Base-by-base conservation (phyloP, 768 basidiomycete species). In the Agrocybe pediades region DNA sequence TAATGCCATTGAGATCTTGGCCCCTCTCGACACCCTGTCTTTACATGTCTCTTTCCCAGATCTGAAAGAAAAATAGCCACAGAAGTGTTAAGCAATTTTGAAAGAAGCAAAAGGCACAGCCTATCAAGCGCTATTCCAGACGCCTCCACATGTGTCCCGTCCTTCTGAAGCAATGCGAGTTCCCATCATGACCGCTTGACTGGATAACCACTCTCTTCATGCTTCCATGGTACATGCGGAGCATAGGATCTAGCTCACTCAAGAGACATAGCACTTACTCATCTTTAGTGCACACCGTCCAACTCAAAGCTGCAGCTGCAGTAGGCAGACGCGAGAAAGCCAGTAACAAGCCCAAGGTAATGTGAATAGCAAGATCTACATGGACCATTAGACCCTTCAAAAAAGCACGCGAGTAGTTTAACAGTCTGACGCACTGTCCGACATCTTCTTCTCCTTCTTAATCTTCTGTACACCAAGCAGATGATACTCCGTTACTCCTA, bases 291-390 rank as follows among this genome's bases (percentile, higher is more conserved):
- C 66, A 67, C 6, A 57, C 42, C 41, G 55, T 52, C 62, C 66
- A 67, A 41, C 60, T 64, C 49, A 61, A 47, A 23, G 56, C 57
- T n/a, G 65, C 65, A 58, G 58, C 51, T 13, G 61, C 58, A n/a
- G 57, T 57, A 4, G 68, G 68, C 4, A 66, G 11, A 16, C 46
- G 55, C 9, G 65, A 62, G 17, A 57, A 41, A 27, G 59, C 56
- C 56, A 62, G 59, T 24, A 65, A n/a, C n/a, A n/a, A 24, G 23
- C 57, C 53, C 23, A 65, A 26, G 24, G 62, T 19, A 24, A 56
- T 45, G 54, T 48, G 21, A 49, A 54, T 49, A 44, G 58, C 53
- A 56, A 55, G 52, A 23, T 59, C 66, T 67, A 55, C 39, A 20
- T 43, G 21, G 23, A 41, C 23, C 43, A 36, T 41, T 20, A n/a